phyloP scores from a whole-genome alignment of 1,284 basidiomycete species.

The Ustilago shanxiensis region DNA sequence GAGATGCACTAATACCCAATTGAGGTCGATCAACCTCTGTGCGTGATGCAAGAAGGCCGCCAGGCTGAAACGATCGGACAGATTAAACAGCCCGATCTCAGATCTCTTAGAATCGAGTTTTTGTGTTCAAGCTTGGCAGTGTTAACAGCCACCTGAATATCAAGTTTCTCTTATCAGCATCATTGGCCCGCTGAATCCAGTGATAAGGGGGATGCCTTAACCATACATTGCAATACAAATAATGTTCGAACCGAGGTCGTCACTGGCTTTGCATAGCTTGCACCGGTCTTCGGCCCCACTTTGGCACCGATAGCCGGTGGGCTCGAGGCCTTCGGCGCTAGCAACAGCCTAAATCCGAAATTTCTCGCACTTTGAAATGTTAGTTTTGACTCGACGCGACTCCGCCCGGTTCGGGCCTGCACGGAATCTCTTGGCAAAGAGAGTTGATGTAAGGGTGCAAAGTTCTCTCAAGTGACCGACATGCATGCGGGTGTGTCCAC shows the following conservation, averaged over 20 bases:
- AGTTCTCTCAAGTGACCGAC: neutral
- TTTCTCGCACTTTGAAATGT: neutral
- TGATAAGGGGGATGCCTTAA: too few species aligned
- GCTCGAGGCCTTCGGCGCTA: neutral
- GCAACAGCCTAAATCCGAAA: neutral
- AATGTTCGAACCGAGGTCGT: neutral
- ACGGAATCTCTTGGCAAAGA: neutral
- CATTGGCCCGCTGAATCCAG: too few species aligned
- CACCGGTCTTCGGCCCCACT: constrained; percentile 7
- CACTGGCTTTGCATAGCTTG: neutral
- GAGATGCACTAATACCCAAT: too few species aligned
- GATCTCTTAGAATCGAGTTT: too few species aligned
- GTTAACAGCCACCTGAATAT: too few species aligned
- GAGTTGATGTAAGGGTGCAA: neutral
- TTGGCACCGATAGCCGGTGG: neutral
- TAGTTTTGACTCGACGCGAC: neutral
- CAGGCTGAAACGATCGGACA: too few species aligned
- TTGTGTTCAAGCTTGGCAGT: too few species aligned
- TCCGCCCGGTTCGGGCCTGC: neutral
- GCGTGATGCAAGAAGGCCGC: too few species aligned
- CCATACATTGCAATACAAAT: too few species aligned
- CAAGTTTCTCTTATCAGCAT: too few species aligned
- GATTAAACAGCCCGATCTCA: too few species aligned
- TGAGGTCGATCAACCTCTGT: too few species aligned
- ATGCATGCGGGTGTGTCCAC: neutral